Conservation (phyloP, 2,329 filamentous ascomycete genomes). For the Mycocentrospora acerina region DNA sequence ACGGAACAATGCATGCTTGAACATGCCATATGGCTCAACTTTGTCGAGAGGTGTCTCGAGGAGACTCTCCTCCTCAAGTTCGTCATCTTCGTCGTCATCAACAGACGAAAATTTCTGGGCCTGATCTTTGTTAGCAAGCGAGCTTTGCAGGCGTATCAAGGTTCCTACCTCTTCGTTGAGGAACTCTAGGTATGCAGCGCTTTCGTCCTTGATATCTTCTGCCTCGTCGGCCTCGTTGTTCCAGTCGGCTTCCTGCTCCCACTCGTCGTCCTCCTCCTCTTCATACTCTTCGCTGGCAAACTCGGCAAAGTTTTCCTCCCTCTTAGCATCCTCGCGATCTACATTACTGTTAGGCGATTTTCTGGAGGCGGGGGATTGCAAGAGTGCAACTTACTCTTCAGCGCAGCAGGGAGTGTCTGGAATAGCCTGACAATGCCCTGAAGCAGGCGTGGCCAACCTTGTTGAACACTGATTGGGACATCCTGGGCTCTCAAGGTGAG, state of each 20-base stretch:
- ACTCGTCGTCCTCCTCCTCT: conserved; percentile 81
- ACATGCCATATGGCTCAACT: conserved; percentile 89
- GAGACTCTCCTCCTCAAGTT: conserved; percentile 88
- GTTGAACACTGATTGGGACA: conserved; percentile 88
- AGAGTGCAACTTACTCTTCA: conserved; percentile 67
- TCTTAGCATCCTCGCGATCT: conserved; percentile 89
- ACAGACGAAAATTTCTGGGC: conserved; percentile 80
- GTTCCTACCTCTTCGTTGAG: conserved; percentile 77
- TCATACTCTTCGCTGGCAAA: conserved; percentile 72
- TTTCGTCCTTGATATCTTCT: conserved; percentile 79
- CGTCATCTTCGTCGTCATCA: conserved; percentile 74
- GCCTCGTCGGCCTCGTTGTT: conserved; percentile 64
- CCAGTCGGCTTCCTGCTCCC: conserved; percentile 75
- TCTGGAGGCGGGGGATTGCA: neutral
- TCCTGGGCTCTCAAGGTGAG: conserved; percentile 77
- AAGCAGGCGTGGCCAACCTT: conserved; percentile 90
- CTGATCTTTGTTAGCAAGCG: conserved; percentile 47
- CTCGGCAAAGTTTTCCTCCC: conserved; percentile 71
- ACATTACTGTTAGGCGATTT: conserved; percentile 21
- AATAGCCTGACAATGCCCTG: conserved; percentile 89
- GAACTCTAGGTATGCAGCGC: conserved; percentile 92
- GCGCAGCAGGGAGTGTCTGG: conserved; percentile 81
- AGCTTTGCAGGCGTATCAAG: neutral
- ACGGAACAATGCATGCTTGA: conserved; percentile 82
- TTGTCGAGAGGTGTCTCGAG: conserved; percentile 94